These are phyloP conservation scores for Penicillium corylophilum DNA, from an alignment of 2,329 filamentous ascomycete genomes.

Conservation along the genomic window DNA sequence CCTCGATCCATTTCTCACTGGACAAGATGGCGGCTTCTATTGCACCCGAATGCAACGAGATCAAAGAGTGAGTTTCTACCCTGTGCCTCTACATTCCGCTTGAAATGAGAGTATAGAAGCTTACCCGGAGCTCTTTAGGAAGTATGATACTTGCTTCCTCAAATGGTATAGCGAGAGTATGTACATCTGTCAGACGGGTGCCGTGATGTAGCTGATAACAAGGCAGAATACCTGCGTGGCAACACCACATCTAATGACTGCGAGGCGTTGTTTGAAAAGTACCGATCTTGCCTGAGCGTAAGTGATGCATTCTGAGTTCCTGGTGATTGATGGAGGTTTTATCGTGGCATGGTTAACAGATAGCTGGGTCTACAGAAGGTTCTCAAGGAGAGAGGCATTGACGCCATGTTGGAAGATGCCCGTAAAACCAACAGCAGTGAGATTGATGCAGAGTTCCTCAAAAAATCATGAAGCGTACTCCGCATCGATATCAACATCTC, in stretches of 20 bases:
- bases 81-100: conserved; percentile 1
- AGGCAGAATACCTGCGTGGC: conserved; percentile 81
- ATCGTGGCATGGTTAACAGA: background rate
- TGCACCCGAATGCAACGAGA: conserved; percentile 89
- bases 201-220: conserved; percentile 11
- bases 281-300: conserved; percentile 82
- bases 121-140: conserved; percentile 53
- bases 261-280: conserved; percentile 79
- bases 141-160: conserved; percentile 94
- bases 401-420: conserved; percentile 88
- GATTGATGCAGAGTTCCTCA: conserved; percentile 71
- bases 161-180: conserved; percentile 99
- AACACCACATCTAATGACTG: conserved; percentile 84
- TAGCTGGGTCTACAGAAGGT: conserved; percentile 61
- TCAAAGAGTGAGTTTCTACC: conserved; percentile 73
- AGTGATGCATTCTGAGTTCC: conserved; percentile 27
- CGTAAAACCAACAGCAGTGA: conserved; percentile 79
- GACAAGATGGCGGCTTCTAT: conserved; percentile 84
- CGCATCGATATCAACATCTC: background rate
- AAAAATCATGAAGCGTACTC: conserved; percentile 22
- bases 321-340: background rate
- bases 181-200: background rate
- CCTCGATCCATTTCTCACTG: background rate
- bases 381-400: conserved; percentile 84
- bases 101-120: background rate